Percentiles rank a stretch among this genome's conserved stretches.
phyloP scores from a whole-genome alignment of 78 protist species.

The Creolimax fragrantissima region DNA sequence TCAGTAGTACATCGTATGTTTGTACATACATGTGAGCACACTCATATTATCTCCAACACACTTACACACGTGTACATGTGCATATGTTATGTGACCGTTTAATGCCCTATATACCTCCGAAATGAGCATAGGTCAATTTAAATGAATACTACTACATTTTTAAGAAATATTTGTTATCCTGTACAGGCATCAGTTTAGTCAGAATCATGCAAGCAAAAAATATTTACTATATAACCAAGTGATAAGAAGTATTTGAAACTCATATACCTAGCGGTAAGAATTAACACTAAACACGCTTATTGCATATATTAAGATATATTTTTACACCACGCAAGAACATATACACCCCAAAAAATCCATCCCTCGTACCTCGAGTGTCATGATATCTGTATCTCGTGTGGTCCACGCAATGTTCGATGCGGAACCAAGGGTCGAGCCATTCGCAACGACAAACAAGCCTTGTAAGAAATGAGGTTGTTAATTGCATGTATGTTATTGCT shows the following conservation, averaged over 20 bases:
- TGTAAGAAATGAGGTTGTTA: neutral
- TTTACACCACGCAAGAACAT: neutral
- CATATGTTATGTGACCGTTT: neutral
- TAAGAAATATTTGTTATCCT: too few relatives aligned
- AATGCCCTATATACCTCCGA: neutral
- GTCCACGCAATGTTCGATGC: neutral
- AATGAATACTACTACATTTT: too few relatives aligned
- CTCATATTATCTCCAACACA: neutral
- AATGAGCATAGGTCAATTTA: too few relatives aligned
- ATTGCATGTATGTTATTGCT: neutral
- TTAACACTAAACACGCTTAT: neutral
- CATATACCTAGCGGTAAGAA: neutral
- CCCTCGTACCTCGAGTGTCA: neutral
- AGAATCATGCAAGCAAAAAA: too few relatives aligned
- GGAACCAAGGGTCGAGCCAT: neutral
- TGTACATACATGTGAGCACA: neutral
- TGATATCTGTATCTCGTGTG: neutral
- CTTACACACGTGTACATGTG: neutral
- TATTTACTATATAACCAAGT: too few relatives aligned
- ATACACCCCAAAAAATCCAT: neutral
- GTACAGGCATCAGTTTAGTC: too few relatives aligned
- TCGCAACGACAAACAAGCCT: neutral
- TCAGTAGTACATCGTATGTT: neutral
- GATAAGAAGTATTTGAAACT: neutral
- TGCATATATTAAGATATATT: neutral